These are phyloP conservation scores for Cinnamomum micranthum DNA, from an alignment of 164 flowering plant species.

Conservation along the genomic window DNA sequence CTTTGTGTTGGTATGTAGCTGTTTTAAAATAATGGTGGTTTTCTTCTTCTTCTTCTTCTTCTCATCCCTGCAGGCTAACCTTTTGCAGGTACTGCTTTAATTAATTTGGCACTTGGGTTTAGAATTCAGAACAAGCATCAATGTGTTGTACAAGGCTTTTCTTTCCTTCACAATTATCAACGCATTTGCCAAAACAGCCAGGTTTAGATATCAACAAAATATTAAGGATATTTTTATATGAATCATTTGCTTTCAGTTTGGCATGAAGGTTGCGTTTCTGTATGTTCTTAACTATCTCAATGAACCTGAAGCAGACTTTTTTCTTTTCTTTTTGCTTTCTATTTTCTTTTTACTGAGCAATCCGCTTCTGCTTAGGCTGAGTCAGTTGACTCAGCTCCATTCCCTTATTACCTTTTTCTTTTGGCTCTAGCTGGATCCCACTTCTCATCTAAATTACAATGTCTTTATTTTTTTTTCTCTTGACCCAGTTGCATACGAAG, in stretches of 20 bases:
- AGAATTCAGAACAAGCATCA: slow-evolving; percentile 79
- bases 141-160: slow-evolving; percentile 72
- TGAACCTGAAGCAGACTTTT: too few relatives aligned
- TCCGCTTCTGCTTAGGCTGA: background rate
- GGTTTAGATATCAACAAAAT: slow-evolving; percentile 26
- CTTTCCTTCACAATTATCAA: slow-evolving; percentile 72
- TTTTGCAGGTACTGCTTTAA: slow-evolving; percentile 66
- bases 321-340: background rate
- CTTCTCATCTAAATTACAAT: too few relatives aligned
- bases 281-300: too few relatives aligned
- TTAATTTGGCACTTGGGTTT: slow-evolving; percentile 75
- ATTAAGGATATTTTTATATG: background rate
- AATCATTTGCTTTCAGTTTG: background rate
- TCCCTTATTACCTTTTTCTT: background rate
- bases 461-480: too few relatives aligned
- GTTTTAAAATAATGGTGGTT: background rate
- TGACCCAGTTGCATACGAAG: too few relatives aligned
- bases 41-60: background rate
- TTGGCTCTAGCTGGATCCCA: too few relatives aligned
- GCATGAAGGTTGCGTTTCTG: background rate
- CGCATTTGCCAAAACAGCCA: slow-evolving; percentile 59
- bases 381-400: background rate
- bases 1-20: slow-evolving; percentile 67
- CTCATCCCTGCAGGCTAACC: background rate
- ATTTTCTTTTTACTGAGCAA: background rate